These are phyloP conservation scores for Abrus pulchellus DNA, from an alignment of 306 rosid species.

Conservation along the genomic window DNA sequence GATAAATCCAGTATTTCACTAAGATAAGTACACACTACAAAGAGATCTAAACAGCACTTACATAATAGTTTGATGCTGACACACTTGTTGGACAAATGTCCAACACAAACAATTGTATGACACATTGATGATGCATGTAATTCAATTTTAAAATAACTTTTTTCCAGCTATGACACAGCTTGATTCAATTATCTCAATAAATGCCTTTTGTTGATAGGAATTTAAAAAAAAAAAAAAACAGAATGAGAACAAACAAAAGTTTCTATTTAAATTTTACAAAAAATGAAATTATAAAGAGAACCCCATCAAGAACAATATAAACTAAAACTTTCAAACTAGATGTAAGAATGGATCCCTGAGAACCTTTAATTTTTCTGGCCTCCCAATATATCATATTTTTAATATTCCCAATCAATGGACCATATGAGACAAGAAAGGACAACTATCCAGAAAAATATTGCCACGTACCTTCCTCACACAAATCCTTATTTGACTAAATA, in stretches of 20 bases:
- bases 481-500: conserved; percentile 5
- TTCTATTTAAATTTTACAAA: background rate
- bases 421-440: conserved; percentile 17
- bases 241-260: background rate
- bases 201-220: background rate
- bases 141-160: background rate
- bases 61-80: background rate
- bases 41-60: background rate
- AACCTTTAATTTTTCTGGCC: background rate
- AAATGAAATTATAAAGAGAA: background rate
- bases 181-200: background rate
- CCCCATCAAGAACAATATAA: conserved; percentile 10
- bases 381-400: background rate
- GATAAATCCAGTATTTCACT: no score
- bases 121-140: background rate
- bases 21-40: no score
- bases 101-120: background rate
- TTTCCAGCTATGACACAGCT: background rate
- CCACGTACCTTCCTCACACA: conserved; percentile 14
- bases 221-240: background rate
- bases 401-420: background rate
- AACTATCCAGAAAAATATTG: conserved; percentile 5
- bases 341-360: background rate
- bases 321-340: background rate
- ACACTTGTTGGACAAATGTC: background rate